Conservation (phyloP, 208 protist species). For the Wallacemonas sp. region DNA sequence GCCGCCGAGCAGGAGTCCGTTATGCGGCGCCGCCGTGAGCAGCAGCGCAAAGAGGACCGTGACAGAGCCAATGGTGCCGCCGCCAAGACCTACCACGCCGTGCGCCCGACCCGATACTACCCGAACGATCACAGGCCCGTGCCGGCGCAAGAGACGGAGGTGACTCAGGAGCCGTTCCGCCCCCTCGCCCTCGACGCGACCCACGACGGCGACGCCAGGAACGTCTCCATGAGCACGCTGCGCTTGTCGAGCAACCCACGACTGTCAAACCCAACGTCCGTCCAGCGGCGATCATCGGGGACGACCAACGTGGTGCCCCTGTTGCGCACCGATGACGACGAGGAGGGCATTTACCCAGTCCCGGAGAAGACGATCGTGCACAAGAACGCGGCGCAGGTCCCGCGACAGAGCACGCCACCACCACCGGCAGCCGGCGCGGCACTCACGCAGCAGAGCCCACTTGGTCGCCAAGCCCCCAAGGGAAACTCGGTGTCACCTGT, state of each 20-base stretch:
- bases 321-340: neutral
- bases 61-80: neutral
- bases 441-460: neutral
- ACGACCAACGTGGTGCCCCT: constrained; percentile 12
- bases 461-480: neutral
- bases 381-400: neutral
- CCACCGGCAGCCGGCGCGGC: neutral
- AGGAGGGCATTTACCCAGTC: neutral
- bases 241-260: constrained; percentile 10
- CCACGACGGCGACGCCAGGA: neutral
- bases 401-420: neutral
- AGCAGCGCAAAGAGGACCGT: constrained; percentile 17
- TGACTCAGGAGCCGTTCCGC: neutral
- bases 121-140: neutral
- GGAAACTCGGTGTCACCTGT: constrained; percentile 1
- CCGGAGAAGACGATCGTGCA: neutral
- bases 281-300: constrained; percentile 2
- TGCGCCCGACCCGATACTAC: neutral
- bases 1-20: constrained; percentile 28
- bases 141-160: neutral
- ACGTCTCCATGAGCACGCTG: constrained; percentile 1
- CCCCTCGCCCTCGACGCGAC: constrained; percentile 6
- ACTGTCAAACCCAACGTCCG: neutral
- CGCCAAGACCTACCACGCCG: neutral
- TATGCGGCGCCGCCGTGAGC: constrained; percentile 21